Base-by-base conservation (phyloP, 164 flowering plant species). In the Pachysandra terminalis region DNA sequence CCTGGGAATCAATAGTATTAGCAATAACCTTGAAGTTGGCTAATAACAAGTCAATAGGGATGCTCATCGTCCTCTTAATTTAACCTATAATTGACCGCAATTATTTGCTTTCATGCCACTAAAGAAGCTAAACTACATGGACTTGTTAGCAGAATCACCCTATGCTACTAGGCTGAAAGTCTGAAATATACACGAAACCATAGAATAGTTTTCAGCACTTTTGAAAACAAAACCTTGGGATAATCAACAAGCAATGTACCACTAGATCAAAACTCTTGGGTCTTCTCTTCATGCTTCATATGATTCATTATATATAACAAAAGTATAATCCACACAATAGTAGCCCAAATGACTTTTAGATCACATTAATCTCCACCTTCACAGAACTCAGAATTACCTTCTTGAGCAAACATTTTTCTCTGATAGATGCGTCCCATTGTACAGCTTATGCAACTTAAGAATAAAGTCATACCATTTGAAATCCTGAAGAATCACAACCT, bases 401-500 rank as follows among this genome's bases (percentile, higher is more conserved):
- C 78, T 83, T 35, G 97, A 90, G 32, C 64, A 41, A 22, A 92
- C 96, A 73, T 89, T 89, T 66, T 81, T 75, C 56, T 79, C 91
- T 16, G 96, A 82, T 19, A 96, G 77, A 75, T 93, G 98, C 32
- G 97, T 88, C 71, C 99, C 99, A 1, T 67, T 73, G 81, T 96
- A 96, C 58, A 96, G 84, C 80, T 75, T 93, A 73, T 87, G 91
- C 65, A 87, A 58, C 25, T 90, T 85, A 53, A 88, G 72, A 72
- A 96, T 65, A 51, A 96, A 96, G 73, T 96, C 96, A 63, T 93
- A 88, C 99, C 98, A 96, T 71, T 91, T 93, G 75, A 96, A 96
- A 75, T 91, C 81, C 79, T 89, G 96, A 75, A 96, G 98, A 71
- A 86, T 81, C 71, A 96, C 91, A 71, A 90, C 90, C 98, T 96